Evolutionary conservation across 805 yeast genomes (phyloP), one percentile per base, ranked within the genome.

Genomic region (Hanseniaspora osmophila): DNA sequence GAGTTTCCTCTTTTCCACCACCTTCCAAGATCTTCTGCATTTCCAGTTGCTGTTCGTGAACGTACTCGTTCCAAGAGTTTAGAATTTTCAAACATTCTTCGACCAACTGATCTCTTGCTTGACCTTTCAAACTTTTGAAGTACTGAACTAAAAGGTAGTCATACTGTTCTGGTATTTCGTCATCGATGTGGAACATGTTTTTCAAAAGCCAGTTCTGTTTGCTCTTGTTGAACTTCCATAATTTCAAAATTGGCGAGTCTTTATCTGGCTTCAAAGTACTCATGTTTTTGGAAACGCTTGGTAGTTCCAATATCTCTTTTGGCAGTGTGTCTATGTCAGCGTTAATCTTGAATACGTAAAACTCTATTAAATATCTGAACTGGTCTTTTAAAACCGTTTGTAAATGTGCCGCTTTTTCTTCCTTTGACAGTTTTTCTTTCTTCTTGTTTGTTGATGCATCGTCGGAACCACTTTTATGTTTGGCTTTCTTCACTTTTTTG

Each of bases 151-250:
- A 38, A 33, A 62, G 46, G 11, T 47, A 51, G 45, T 62, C 53
- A 40, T 56, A 61, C 33, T 50, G 55, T 6, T 43, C 35, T 22
- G 65, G 64, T 10, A 62, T 51, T 6, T 54, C 57, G 2, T 48
- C 37, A 29, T 51, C 51, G 9, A 10, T 35, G 3, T 17, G 30
- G 22, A 59, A 54, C 45, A 59, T 51, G 47, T 62, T 60, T 38
- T 61, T 62, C 27, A 61, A 47, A 29, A 62, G 47, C 66, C 66
- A 62, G 38, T 58, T 60, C 41, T 62, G 66, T 35, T 62, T 62
- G 37, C 59, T 63, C 42, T 62, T 62, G 32, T 64, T 59, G 42
- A 61, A 62, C 43, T 62, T 62, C 66, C 66, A 62, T 17, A 60
- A 52, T 15, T 54, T 58, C n/a, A 55, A 46, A 18, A 58, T 58